Percentiles rank a stretch among this genome's conserved stretches.
phyloP scores from a whole-genome alignment of 2,329 filamentous ascomycete species.

The Pyrenophora seminiperda region DNA sequence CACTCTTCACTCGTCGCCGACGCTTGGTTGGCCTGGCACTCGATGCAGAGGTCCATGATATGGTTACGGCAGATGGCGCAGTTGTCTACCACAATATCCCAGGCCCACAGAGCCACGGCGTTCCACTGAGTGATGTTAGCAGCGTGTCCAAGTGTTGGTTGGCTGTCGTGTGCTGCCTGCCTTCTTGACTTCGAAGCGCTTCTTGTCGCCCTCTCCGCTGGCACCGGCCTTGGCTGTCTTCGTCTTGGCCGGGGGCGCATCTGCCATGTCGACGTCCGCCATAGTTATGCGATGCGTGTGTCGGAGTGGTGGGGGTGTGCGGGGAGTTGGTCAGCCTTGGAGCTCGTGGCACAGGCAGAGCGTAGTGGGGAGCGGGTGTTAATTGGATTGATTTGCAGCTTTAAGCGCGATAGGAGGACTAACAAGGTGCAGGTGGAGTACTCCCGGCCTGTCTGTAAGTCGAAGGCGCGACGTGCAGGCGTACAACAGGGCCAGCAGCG shows the following conservation, averaged over 20 bases:
- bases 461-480: constrained; percentile 11
- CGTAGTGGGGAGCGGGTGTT: background rate
- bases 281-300: constrained; percentile 56
- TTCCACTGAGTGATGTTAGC: constrained; percentile 74
- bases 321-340: constrained; percentile 21
- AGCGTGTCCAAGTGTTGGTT: constrained; percentile 6
- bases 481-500: constrained; percentile 17
- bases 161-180: constrained; percentile 54
- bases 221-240: constrained; percentile 59
- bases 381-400: constrained; percentile 9
- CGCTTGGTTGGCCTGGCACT: constrained; percentile 98
- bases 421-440: constrained; percentile 7
- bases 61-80: constrained; percentile 99
- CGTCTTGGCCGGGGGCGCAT: constrained; percentile 66
- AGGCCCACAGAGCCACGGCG: constrained; percentile 96
- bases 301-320: constrained; percentile 25
- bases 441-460: background rate
- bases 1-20: constrained; percentile 97
- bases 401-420: constrained; percentile 2
- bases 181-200: constrained; percentile 99
- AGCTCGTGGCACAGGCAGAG: constrained; percentile 5
- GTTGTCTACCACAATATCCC: constrained; percentile 99
- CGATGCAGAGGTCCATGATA: constrained; percentile 99
- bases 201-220: constrained; percentile 71
- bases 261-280: constrained; percentile 97